Evolutionary conservation across 306 rosid species (phyloP).

Genomic region (Lablab purpureus): DNA sequence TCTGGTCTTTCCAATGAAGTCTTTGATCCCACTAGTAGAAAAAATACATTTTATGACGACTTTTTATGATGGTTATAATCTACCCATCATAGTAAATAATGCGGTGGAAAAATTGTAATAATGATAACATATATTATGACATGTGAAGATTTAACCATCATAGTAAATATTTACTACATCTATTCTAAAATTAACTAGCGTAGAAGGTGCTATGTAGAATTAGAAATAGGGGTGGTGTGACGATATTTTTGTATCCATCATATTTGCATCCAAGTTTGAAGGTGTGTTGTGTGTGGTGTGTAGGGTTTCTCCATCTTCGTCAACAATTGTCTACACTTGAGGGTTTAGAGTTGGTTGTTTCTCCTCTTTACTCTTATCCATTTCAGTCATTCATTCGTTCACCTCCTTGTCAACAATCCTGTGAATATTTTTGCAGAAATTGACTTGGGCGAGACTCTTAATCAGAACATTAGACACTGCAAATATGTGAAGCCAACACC

Average conservation of each 20-base stretch:
- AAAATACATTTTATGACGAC: too few species aligned
- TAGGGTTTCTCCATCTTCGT: constrained; percentile 50
- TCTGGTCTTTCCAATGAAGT: too few species aligned
- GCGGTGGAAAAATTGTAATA: too few species aligned
- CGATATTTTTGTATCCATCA: constrained; percentile 51
- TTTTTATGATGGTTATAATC: too few species aligned
- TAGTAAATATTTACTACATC: too few species aligned
- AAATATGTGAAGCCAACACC: constrained; percentile 91
- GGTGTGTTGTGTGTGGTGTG: constrained; percentile 44
- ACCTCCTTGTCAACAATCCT: constrained; percentile 34
- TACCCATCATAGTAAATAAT: too few species aligned
- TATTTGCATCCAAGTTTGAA: constrained; percentile 44
- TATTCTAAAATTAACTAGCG: too few species aligned
- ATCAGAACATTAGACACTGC: constrained; percentile 75
- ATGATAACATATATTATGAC: too few species aligned
- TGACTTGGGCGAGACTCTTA: constrained; percentile 85
- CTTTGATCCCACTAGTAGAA: too few species aligned
- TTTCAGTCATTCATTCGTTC: not conserved
- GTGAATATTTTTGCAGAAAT: constrained; percentile 90
- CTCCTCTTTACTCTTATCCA: not conserved
- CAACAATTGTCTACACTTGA: constrained; percentile 30
- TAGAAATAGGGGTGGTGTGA: too few species aligned
- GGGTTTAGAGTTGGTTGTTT: constrained; percentile 43
- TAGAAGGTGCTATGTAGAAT: too few species aligned
- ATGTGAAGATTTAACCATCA: too few species aligned